Evolutionary conservation across 106 monocot species (phyloP).

Genomic region (Vanilla planifolia): DNA sequence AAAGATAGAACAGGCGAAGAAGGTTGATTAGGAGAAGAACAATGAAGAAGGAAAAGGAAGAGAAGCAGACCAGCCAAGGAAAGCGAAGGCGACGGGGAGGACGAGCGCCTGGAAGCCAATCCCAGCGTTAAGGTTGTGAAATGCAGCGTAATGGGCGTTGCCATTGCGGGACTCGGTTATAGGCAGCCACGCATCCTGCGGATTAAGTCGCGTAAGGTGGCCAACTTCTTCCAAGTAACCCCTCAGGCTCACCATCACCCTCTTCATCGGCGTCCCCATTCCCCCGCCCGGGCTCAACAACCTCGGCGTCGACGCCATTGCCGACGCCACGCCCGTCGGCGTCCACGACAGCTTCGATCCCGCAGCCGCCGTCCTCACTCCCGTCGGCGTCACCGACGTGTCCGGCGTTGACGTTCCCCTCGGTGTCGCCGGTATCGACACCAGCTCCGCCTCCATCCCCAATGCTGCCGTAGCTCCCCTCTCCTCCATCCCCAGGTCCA

Average conservation of each 20-base stretch:
- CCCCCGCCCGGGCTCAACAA: slow-evolving; percentile 40
- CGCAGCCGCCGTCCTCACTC: not conserved
- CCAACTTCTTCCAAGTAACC: slow-evolving; percentile 95
- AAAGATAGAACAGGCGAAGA: too few relatives aligned
- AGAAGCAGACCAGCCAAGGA: slow-evolving; percentile 68
- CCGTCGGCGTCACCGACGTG: slow-evolving; percentile 31
- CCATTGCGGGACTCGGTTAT: slow-evolving; percentile 90
- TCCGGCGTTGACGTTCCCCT: slow-evolving; percentile 44
- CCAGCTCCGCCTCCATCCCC: slow-evolving; percentile 56
- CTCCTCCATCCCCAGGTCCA: not conserved
- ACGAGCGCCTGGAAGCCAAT: slow-evolving; percentile 93
- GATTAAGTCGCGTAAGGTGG: slow-evolving; percentile 90
- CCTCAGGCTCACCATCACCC: slow-evolving; percentile 62
- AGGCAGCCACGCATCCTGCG: slow-evolving; percentile 96
- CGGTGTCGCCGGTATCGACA: slow-evolving; percentile 91
- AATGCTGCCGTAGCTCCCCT: slow-evolving; percentile 11
- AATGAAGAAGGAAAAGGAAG: not conserved
- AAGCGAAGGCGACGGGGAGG: slow-evolving; percentile 82
- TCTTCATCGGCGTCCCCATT: slow-evolving; percentile 64
- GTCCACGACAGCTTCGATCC: slow-evolving; percentile 43
- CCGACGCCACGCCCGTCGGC: slow-evolving; percentile 20
- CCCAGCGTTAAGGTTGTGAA: slow-evolving; percentile 89
- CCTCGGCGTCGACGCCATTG: slow-evolving; percentile 43
- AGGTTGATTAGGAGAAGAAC: not conserved
- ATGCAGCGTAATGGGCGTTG: slow-evolving; percentile 91